Base-by-base conservation (phyloP, 176 grass and related monocot genomes). In the Musa beccarii region DNA sequence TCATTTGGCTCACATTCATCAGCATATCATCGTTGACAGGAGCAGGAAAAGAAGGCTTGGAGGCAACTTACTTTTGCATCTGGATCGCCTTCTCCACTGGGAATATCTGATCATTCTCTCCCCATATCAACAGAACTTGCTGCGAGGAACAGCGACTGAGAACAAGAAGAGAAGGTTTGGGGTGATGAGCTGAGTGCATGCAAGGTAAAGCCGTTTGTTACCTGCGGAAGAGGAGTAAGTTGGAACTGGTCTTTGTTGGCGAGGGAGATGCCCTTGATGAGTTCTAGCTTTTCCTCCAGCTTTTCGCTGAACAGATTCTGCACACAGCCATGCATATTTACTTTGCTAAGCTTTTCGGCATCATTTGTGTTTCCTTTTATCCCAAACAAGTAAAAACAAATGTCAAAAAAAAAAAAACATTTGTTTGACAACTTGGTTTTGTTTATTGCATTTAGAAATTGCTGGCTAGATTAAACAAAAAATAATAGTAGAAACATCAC, bases 111-210 rank as follows among this genome's bases (percentile, higher is more conserved):
- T 96, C 93, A 51, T 92, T 79, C 70, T 96, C 93, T 74, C 93
- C 93, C 93, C 93, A 96, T 7, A 96, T 69, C 53, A 96, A 81
- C 53, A 96, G 76, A 73, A 96, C 89, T 74, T 92, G 83, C 93
- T 96, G 78, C 52, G 29, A 63, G 13, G 26, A 8, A 54, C 19
- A 53, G 34, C 0, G 34, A 43, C 34, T 43, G 34, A 43, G 34
- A 43, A 43, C 4, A 21, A 5, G 3, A 43, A 5, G 3, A 43
- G 34, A 43, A 43, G 34, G 34, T 43, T 43, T 43, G 34, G 34
- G 29, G 26, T 21, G 21, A 3, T 2, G 6, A 22, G 1, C 2
- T 49, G 19, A 49, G 23, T 49, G 52, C 53, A 49, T 19, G 24
- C 53, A 11, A 2, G 6, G 14, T 21, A 20, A 10, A 65, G 11